phyloP scores from a whole-genome alignment of 768 basidiomycete species.

The Tremella mesenterica region DNA sequence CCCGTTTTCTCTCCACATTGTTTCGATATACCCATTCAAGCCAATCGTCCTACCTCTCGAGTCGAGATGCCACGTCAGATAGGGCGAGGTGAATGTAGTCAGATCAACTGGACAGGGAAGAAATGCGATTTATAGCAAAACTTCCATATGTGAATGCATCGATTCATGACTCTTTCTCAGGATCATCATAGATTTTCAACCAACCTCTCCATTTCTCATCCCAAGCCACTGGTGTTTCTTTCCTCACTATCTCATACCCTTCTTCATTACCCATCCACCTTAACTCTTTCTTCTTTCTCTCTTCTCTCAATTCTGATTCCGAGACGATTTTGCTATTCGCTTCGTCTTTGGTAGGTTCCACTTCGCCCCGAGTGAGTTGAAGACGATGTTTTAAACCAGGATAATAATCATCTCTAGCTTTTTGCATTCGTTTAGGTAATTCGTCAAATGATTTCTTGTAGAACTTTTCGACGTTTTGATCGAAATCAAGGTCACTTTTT shows the following conservation, averaged over 20 bases:
- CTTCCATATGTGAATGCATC: too few relatives aligned
- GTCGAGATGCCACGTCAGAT: too few relatives aligned
- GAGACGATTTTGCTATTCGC: slow-evolving; percentile 56
- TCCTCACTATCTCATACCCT: slow-evolving; percentile 70
- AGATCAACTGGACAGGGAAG: too few relatives aligned
- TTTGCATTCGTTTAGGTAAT: slow-evolving; percentile 51
- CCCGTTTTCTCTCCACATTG: too few relatives aligned
- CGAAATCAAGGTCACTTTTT: slow-evolving; percentile 65
- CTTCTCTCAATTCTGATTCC: slow-evolving; percentile 78
- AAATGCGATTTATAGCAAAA: too few relatives aligned
- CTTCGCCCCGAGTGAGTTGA: slow-evolving; percentile 61
- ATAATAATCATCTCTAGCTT: slow-evolving; percentile 69
- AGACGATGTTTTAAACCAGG: slow-evolving; percentile 60
- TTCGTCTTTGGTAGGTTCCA: slow-evolving; percentile 84
- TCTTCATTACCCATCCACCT: slow-evolving; percentile 70
- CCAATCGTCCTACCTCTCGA: too few relatives aligned
- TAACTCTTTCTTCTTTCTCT: slow-evolving; percentile 79
- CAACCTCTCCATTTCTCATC: slow-evolving; percentile 49
- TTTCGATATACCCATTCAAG: too few relatives aligned
- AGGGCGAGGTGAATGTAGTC: too few relatives aligned
- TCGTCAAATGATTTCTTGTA: slow-evolving; percentile 50
- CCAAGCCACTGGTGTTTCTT: slow-evolving; percentile 61
- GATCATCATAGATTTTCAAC: slow-evolving; percentile 25
- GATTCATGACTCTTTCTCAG: too few relatives aligned
- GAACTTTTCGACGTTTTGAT: slow-evolving; percentile 56